Percentiles rank a stretch among this genome's conserved stretches.
phyloP scores from a whole-genome alignment of 2,329 filamentous ascomycete species.

The Alternaria arbusti region DNA sequence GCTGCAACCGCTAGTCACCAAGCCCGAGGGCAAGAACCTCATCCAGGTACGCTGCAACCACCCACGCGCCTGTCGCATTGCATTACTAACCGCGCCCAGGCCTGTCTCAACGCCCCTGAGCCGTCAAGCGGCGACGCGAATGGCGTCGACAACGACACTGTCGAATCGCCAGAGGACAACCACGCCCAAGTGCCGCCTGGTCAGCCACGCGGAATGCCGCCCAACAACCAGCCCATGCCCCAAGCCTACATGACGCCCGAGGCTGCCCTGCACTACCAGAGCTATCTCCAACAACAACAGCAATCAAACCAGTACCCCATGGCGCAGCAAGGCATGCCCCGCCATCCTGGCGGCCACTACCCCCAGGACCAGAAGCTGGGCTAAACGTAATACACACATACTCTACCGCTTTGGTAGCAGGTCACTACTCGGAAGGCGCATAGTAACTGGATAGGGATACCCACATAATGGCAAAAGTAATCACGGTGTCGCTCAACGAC shows the following conservation, averaged over 20 bases:
- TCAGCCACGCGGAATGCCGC: constrained; percentile 68
- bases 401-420: constrained; percentile 32
- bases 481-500: constrained; percentile 36
- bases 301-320: constrained; percentile 75
- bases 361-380: constrained; percentile 63
- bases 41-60: constrained; percentile 77
- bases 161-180: constrained; percentile 92
- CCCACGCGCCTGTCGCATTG: constrained; percentile 8
- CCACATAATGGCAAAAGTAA: constrained; percentile 49
- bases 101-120: constrained; percentile 95
- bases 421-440: constrained; percentile 40
- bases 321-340: constrained; percentile 77
- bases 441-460: constrained; percentile 47
- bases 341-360: constrained; percentile 67
- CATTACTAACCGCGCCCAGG: constrained; percentile 63
- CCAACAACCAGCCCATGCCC: constrained; percentile 69
- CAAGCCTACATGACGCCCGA: constrained; percentile 69
- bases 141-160: constrained; percentile 60
- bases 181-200: constrained; percentile 77
- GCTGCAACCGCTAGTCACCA: constrained; percentile 95
- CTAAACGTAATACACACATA: constrained; percentile 37
- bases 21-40: constrained; percentile 98
- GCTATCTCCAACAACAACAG: constrained; percentile 69
- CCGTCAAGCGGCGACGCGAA: constrained; percentile 78
- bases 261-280: constrained; percentile 81